phyloP scores from a whole-genome alignment of 345 rosid species.

The Arabidopsis thaliana region TAIR10.1 NC_003071.7:10160001-10160500 shows the following conservation, averaged over 20 bases:
- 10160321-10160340: conserved; percentile 1
- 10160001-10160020: background rate
- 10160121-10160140: conserved; percentile 84
- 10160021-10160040: background rate
- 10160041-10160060: background rate
- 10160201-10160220: conserved; percentile 57
- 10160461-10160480: conserved; percentile 83
- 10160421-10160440: conserved; percentile 58
- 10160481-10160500: conserved; percentile 59
- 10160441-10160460: conserved; percentile 96
- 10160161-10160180: conserved; percentile 86
- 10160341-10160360: background rate
- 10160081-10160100: conserved; percentile 94
- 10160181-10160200: conserved; percentile 88
- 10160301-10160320: conserved; percentile 54
- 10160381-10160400: background rate
- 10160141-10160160: conserved; percentile 70
- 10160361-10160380: background rate
- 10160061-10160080: conserved; percentile 61
- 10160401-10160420: no score
- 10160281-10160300: conserved; percentile 89
- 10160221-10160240: conserved; percentile 40
- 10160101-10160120: conserved; percentile 94
- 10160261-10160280: conserved; percentile 84
- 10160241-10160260: conserved; percentile 59